Percentiles rank a stretch among this genome's conserved stretches.
Evolutionary conservation across 352 stramenopile species (phyloP).

Genomic region (Globisporangium solare): DNA sequence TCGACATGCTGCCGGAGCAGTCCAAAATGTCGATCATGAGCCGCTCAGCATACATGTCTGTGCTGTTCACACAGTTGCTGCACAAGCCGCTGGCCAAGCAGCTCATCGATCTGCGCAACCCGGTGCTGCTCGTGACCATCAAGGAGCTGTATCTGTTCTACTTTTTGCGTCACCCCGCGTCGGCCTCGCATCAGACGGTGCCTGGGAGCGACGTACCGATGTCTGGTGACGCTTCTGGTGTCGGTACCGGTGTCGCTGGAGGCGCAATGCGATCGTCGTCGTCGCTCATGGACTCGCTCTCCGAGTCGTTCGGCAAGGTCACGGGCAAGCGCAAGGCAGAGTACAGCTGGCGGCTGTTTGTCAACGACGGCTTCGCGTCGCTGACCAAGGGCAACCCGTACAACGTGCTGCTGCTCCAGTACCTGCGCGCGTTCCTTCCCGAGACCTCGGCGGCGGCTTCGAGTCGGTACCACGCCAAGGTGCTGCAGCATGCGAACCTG

Average conservation of each 20-base stretch:
- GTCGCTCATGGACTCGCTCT: slow-evolving; percentile 45
- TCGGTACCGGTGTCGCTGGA: too few species aligned
- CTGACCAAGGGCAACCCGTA: slow-evolving; percentile 76
- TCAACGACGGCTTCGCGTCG: slow-evolving; percentile 53
- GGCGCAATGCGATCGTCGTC: slow-evolving; percentile 2
- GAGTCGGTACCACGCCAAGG: slow-evolving; percentile 75
- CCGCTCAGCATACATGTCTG: slow-evolving; percentile 53
- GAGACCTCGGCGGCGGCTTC: slow-evolving; percentile 53
- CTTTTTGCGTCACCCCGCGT: slow-evolving; percentile 74
- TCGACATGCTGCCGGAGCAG: slow-evolving; percentile 76
- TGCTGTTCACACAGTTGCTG: slow-evolving; percentile 79
- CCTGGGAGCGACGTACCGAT: slow-evolving; percentile 11
- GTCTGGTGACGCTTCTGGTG: too few species aligned
- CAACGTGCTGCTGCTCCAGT: slow-evolving; percentile 81
- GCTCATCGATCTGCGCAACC: slow-evolving; percentile 63
- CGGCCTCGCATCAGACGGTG: slow-evolving; percentile 57
- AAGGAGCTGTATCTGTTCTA: slow-evolving; percentile 85
- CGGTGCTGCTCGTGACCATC: slow-evolving; percentile 79
- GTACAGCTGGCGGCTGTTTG: slow-evolving; percentile 72
- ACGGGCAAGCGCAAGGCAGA: slow-evolving; percentile 35
- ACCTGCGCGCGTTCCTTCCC: slow-evolving; percentile 73
- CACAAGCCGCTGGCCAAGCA: slow-evolving; percentile 81
- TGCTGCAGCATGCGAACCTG: slow-evolving; percentile 72
- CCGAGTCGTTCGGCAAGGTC: slow-evolving; percentile 41
- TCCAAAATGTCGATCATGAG: slow-evolving; percentile 76